These are phyloP conservation scores for Triangularia verruculosa DNA, from an alignment of 2,329 filamentous ascomycete genomes.

Conservation along the genomic window DNA sequence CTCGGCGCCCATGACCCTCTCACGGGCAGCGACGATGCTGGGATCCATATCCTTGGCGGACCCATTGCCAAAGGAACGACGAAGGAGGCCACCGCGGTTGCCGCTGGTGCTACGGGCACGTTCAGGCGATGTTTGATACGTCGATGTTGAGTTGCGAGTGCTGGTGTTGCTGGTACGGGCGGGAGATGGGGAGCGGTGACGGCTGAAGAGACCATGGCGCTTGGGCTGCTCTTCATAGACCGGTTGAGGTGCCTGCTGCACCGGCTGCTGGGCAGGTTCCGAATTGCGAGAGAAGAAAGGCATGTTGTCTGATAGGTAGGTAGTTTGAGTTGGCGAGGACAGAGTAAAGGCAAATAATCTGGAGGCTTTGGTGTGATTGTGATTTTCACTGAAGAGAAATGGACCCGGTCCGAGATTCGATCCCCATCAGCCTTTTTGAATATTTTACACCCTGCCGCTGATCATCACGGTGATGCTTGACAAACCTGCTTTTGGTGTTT, in stretches of 20 bases:
- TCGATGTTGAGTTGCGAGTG: slow-evolving; percentile 21
- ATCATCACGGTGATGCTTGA: slow-evolving; percentile 1
- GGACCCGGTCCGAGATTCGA: background rate
- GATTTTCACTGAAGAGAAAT: background rate
- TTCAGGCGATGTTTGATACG: slow-evolving; percentile 27
- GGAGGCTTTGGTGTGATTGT: no score
- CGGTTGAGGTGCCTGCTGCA: slow-evolving; percentile 32
- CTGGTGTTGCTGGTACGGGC: slow-evolving; percentile 27
- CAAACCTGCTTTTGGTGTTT: slow-evolving; percentile 23
- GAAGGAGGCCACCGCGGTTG: slow-evolving; percentile 39
- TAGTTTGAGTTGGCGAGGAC: no score
- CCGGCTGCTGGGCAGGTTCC: slow-evolving; percentile 34
- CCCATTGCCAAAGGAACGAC: slow-evolving; percentile 44
- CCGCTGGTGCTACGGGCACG: slow-evolving; percentile 25
- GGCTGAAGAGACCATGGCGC: slow-evolving; percentile 37
- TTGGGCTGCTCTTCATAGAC: slow-evolving; percentile 29
- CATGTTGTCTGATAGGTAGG: slow-evolving; percentile 29
- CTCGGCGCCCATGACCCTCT: slow-evolving; percentile 62
- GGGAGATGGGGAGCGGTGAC: slow-evolving; percentile 30
- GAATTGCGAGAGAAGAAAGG: slow-evolving; percentile 36
- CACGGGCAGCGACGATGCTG: slow-evolving; percentile 57
- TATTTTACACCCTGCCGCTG: background rate
- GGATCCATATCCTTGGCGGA: slow-evolving; percentile 54
- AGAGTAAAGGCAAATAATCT: background rate
- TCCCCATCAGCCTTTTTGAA: slow-evolving; percentile 19